A percentile compares a stretch with the other conserved stretches of the same genome.
Conservation (phyloP, 306 rosid genomes). For the Vigna radiata region DNA sequence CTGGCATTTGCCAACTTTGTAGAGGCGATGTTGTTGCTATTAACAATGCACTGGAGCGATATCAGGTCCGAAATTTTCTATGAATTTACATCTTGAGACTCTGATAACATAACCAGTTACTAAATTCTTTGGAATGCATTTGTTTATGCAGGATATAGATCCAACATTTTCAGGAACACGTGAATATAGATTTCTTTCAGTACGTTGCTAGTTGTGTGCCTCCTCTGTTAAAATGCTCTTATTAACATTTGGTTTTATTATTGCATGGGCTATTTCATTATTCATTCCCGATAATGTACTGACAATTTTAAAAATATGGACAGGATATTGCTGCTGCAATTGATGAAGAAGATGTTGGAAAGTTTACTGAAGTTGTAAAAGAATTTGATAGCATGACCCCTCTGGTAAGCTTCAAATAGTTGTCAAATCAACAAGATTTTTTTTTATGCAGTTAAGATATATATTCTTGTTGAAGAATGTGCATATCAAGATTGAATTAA, state of each 20-base stretch:
- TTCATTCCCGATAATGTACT: neutral
- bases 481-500: constrained; percentile 21
- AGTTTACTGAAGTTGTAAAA: constrained; percentile 87
- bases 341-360: constrained; percentile 84
- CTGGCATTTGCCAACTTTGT: constrained; percentile 96
- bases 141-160: constrained; percentile 82
- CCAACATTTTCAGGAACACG: constrained; percentile 97
- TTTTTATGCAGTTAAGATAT: neutral
- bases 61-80: constrained; percentile 70
- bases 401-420: constrained; percentile 59
- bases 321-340: constrained; percentile 83
- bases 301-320: constrained; percentile 7
- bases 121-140: constrained; percentile 39
- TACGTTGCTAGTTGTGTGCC: constrained; percentile 45
- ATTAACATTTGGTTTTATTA: constrained; percentile 8
- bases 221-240: neutral
- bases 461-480: neutral
- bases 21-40: constrained; percentile 83
- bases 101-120: constrained; percentile 26
- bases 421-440: neutral
- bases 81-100: constrained; percentile 37
- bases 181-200: constrained; percentile 82
- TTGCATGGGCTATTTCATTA: constrained; percentile 11
- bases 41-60: constrained; percentile 86
- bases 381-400: constrained; percentile 97